phyloP scores from a whole-genome alignment of 441 rosid species.

The Adansonia gregorii region DNA sequence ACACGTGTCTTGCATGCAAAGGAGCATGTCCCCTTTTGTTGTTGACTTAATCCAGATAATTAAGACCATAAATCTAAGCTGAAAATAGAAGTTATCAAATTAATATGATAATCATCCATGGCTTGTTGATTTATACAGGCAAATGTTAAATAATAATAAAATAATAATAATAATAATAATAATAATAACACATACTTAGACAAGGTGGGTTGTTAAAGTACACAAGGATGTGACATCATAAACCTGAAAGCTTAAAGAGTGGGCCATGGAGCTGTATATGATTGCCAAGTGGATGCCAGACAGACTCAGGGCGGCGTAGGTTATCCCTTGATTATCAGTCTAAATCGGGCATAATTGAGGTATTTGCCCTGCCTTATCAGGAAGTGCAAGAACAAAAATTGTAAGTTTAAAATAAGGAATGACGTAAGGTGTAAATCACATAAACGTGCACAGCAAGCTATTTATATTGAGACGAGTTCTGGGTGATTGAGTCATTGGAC shows the following conservation, averaged over 20 bases:
- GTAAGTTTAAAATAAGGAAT: too few relatives aligned
- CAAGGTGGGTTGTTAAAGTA: too few relatives aligned
- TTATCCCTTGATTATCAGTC: neutral
- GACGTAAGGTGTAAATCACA: too few relatives aligned
- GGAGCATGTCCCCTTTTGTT: conserved; percentile 22
- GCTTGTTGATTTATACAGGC: conserved; percentile 25
- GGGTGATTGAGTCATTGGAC: too few relatives aligned
- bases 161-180: too few relatives aligned
- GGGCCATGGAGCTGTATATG: conserved; percentile 28
- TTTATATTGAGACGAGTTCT: too few relatives aligned
- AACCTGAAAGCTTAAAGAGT: conserved; percentile 13
- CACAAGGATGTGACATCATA: conserved; percentile 29
- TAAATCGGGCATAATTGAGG: conserved; percentile 27
- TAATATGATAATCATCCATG: conserved; percentile 19
- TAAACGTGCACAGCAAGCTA: too few relatives aligned
- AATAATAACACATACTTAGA: too few relatives aligned
- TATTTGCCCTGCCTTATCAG: conserved; percentile 30
- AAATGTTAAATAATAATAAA: neutral
- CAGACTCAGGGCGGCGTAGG: conserved; percentile 38
- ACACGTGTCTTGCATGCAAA: conserved; percentile 49
- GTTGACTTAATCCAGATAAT: conserved; percentile 30
- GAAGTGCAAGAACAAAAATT: conserved; percentile 16
- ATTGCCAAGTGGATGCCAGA: conserved; percentile 39
- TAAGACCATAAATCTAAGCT: neutral
- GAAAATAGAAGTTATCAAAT: conserved; percentile 14